phyloP scores from a whole-genome alignment of 805 yeast genomes.

The Pichia sporocuriosa region DNA sequence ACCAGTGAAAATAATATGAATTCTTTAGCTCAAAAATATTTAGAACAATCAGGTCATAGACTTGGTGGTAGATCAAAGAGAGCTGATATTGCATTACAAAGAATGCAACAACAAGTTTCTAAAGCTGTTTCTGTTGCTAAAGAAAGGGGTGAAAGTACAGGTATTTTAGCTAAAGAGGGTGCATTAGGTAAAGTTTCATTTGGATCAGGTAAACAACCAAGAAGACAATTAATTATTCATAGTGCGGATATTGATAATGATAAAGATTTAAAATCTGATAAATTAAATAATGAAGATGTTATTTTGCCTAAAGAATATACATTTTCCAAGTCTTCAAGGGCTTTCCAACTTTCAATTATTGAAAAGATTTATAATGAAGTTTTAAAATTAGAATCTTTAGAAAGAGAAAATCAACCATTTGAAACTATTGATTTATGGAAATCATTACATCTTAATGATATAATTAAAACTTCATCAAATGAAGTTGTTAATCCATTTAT shows the following conservation, averaged over 20 bases:
- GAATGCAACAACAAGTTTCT: conserved; percentile 97
- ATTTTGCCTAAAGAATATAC: conserved; percentile 28
- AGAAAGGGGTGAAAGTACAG: conserved; percentile 62
- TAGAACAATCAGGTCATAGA: conserved; percentile 87
- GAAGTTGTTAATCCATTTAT: conserved; percentile 72
- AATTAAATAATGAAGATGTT: conserved; percentile 11
- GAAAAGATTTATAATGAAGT: conserved; percentile 76
- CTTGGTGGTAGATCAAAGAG: conserved; percentile 78
- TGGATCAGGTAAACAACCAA: conserved; percentile 77
- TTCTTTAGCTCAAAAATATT: conserved; percentile 85
- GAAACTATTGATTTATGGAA: conserved; percentile 60
- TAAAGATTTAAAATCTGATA: conserved; percentile 6
- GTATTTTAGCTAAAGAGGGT: conserved; percentile 64
- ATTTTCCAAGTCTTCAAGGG: conserved; percentile 34
- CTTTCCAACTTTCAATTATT: conserved; percentile 56
- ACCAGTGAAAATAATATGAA: conserved; percentile 56
- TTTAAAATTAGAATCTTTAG: conserved; percentile 69
- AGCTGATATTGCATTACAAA: conserved; percentile 85
- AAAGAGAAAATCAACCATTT: conserved; percentile 49
- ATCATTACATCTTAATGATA: conserved; percentile 65
- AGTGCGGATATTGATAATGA: conserved; percentile 23
- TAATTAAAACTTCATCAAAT: conserved; percentile 39
- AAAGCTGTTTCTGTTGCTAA: conserved; percentile 94
- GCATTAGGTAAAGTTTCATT: conserved; percentile 82
- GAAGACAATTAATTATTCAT: conserved; percentile 67